A percentile compares a stretch with the other conserved stretches of the same genome.
Evolutionary conservation across 345 rosid genomes (phyloP).

Genomic region (Brassica juncea): DNA sequence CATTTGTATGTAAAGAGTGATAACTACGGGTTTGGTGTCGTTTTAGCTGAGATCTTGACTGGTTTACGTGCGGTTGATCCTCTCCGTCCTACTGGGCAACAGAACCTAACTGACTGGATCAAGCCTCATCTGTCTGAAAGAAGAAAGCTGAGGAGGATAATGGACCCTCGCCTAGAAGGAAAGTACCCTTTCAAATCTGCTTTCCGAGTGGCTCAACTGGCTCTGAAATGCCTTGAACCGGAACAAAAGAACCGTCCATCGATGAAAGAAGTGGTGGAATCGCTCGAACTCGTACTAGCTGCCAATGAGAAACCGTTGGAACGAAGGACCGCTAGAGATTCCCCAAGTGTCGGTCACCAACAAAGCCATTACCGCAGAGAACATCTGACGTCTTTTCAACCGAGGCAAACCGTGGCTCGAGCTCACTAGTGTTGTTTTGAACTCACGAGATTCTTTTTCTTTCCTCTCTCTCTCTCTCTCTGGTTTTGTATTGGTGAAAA

Average conservation of each 20-base stretch:
- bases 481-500: constrained; percentile 21
- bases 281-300: constrained; percentile 60
- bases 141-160: constrained; percentile 64
- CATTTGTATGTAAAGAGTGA: constrained; percentile 96
- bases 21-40: constrained; percentile 92
- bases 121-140: constrained; percentile 70
- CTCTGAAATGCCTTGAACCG: constrained; percentile 64
- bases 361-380: constrained; percentile 48
- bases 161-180: constrained; percentile 81
- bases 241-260: constrained; percentile 81
- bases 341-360: constrained; percentile 30
- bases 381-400: constrained; percentile 58
- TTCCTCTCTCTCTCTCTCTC: not conserved
- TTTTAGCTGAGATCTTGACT: constrained; percentile 84
- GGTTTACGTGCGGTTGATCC: constrained; percentile 75
- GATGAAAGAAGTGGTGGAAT: constrained; percentile 78
- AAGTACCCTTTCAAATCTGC: constrained; percentile 74
- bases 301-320: constrained; percentile 53
- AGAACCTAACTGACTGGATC: constrained; percentile 75
- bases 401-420: constrained; percentile 37
- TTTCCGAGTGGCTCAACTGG: constrained; percentile 64
- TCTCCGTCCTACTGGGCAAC: constrained; percentile 71
- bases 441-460: constrained; percentile 33
- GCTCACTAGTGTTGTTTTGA: constrained; percentile 35
- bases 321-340: constrained; percentile 50